Evolutionary conservation across 352 stramenopile genomes (phyloP).

Genomic region (Aphanomyces stellatus): DNA sequence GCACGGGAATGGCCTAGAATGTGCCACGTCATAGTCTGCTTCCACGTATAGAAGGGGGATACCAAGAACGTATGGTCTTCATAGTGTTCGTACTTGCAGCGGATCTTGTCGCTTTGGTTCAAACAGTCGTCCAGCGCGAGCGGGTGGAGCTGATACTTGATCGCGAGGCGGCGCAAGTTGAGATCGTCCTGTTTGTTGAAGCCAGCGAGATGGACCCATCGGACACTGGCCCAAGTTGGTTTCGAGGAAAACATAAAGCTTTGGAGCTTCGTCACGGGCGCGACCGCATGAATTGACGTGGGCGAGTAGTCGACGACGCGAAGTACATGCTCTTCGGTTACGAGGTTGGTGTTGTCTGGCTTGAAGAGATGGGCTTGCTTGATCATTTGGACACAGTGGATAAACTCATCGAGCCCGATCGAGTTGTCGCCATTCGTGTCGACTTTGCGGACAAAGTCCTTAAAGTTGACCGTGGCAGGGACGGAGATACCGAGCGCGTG

Average conservation of each 20-base stretch:
- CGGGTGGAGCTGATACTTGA: conserved; percentile 76
- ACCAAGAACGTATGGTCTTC: conserved; percentile 66
- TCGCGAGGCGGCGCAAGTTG: conserved; percentile 53
- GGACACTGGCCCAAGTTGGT: conserved; percentile 63
- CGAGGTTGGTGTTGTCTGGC: conserved; percentile 30
- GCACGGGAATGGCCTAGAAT: conserved; percentile 1
- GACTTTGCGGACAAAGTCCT: conserved; percentile 59
- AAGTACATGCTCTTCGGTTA: conserved; percentile 25
- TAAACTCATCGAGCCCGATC: conserved; percentile 81
- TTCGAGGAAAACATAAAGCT: conserved; percentile 81
- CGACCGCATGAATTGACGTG: conserved; percentile 63
- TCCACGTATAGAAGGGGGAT: neutral
- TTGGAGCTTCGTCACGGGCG: conserved; percentile 55
- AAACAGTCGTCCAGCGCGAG: conserved; percentile 77
- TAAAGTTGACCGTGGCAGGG: conserved; percentile 52
- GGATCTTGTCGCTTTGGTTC: conserved; percentile 52
- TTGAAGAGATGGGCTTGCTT: conserved; percentile 82
- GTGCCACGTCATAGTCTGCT: neutral
- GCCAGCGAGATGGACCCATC: conserved; percentile 59
- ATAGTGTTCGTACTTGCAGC: conserved; percentile 82
- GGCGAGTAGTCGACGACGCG: conserved; percentile 75
- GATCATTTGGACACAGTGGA: conserved; percentile 80
- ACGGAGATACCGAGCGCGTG: conserved; percentile 70
- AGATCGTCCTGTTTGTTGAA: conserved; percentile 56
- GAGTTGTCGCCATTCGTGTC: conserved; percentile 77